A percentile compares a stretch with the other conserved stretches of the same genome.
These are phyloP conservation scores for Suillus brevipes DNA, from an alignment of 768 basidiomycete species.

Conservation along the genomic window DNA sequence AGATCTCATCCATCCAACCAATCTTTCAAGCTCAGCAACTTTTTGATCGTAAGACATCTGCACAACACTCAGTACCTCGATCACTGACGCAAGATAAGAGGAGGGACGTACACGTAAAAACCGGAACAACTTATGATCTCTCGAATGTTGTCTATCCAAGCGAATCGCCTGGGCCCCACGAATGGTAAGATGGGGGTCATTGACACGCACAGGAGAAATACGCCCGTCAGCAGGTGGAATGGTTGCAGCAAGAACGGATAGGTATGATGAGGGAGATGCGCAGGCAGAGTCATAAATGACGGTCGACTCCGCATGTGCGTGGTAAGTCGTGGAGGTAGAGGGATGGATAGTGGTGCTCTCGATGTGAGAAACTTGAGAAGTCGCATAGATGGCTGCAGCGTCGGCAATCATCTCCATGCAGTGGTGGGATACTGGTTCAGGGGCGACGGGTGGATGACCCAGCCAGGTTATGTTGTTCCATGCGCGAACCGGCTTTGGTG, in stretches of 20 bases:
- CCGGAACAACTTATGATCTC: neutral
- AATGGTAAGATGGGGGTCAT: neutral
- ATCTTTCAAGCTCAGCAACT: neutral
- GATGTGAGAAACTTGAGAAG: too few relatives aligned
- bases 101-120: neutral
- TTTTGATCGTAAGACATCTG: constrained; percentile 3
- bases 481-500: neutral
- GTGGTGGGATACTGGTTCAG: neutral
- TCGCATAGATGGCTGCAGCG: neutral
- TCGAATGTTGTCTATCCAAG: neutral
- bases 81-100: neutral
- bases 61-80: neutral
- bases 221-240: neutral
- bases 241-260: neutral
- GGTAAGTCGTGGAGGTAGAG: neutral
- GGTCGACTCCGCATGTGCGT: neutral
- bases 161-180: neutral
- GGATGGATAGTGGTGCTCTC: neutral
- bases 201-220: neutral
- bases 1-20: neutral
- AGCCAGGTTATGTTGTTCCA: neutral
- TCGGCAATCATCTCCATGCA: neutral
- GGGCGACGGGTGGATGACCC: neutral
- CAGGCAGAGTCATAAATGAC: neutral
- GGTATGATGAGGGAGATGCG: neutral